These are phyloP conservation scores for Malbranchea zuffiana DNA, from an alignment of 2,329 filamentous ascomycete genomes.

Conservation along the genomic window DNA sequence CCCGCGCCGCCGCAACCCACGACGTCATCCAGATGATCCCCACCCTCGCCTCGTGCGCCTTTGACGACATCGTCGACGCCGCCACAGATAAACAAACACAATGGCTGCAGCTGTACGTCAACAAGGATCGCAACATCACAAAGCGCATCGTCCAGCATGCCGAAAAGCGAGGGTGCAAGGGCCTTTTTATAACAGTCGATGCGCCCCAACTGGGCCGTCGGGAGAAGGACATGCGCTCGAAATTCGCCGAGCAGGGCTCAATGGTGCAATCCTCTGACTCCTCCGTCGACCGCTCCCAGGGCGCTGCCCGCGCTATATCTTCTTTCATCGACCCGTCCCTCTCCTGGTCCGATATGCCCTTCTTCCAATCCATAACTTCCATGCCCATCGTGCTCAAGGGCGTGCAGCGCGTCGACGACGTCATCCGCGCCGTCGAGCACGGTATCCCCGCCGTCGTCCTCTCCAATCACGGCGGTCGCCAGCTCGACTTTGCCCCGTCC, in stretches of 20 bases:
- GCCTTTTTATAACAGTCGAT: constrained; percentile 95
- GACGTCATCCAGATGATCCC: constrained; percentile 97
- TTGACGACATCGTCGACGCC: constrained; percentile 93
- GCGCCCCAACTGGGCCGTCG: constrained; percentile 87
- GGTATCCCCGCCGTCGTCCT: constrained; percentile 85
- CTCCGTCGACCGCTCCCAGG: constrained; percentile 71
- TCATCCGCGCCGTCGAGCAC: constrained; percentile 69
- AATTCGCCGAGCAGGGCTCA: constrained; percentile 74
- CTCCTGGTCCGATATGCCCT: constrained; percentile 86
- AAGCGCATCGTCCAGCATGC: constrained; percentile 83
- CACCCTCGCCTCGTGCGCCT: constrained; percentile 89
- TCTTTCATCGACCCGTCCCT: constrained; percentile 94
- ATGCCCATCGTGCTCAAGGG: constrained; percentile 97
- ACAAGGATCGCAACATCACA: constrained; percentile 87
- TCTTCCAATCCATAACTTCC: constrained; percentile 79
- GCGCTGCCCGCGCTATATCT: constrained; percentile 86
- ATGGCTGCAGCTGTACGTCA: constrained; percentile 96
- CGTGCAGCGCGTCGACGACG: constrained; percentile 91
- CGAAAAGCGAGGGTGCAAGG: constrained; percentile 83
- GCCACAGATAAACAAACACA: constrained; percentile 69
- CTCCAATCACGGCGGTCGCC: constrained; percentile 89
- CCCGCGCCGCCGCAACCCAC: constrained; percentile 71
- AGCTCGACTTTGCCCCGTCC: constrained; percentile 83
- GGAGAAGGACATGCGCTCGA: constrained; percentile 95
- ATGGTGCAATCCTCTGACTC: constrained; percentile 63